phyloP scores from a whole-genome alignment of 2,329 filamentous ascomycete species.

The Fusarium begoniae region DNA sequence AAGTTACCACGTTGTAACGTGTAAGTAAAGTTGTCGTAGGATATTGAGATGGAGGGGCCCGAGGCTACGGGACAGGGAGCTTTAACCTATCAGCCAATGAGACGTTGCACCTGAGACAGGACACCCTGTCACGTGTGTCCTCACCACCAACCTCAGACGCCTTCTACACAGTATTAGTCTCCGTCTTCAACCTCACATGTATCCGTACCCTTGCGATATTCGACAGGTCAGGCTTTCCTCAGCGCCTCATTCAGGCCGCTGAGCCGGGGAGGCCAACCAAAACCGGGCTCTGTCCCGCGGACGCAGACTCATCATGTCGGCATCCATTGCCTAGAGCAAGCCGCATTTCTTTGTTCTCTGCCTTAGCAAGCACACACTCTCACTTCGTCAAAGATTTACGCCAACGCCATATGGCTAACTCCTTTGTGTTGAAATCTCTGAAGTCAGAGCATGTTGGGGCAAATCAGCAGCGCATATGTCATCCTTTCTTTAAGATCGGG shows the following conservation, averaged over 20 bases:
- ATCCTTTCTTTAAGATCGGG: conserved; percentile 26
- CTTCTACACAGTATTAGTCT: neutral
- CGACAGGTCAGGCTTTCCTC: neutral
- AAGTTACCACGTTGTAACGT: neutral
- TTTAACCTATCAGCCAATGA: conserved; percentile 29
- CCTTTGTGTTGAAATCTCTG: conserved; percentile 9
- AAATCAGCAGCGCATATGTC: conserved; percentile 11
- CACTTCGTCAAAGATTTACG: conserved; percentile 19
- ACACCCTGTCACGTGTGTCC: conserved; percentile 23
- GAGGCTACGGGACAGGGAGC: neutral
- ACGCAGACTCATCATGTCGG: conserved; percentile 10
- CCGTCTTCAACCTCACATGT: conserved; percentile 16
- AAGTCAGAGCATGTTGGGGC: conserved; percentile 18
- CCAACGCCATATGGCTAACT: conserved; percentile 27
- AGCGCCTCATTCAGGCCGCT: conserved; percentile 23
- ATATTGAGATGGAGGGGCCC: conserved; percentile 9
- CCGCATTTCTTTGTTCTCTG: conserved; percentile 42
- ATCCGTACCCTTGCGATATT: neutral
- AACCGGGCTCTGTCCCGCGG: conserved; percentile 14
- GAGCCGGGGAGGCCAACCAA: conserved; percentile 13
- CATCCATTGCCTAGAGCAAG: conserved; percentile 27
- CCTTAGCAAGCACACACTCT: conserved; percentile 36
- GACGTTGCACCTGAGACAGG: neutral
- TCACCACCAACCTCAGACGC: neutral
- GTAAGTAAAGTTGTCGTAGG: neutral